Percentiles rank a stretch among this genome's conserved stretches.
These are phyloP conservation scores for Plantago elongata DNA, from an alignment of 257 asterid species.

Conservation along the genomic window DNA sequence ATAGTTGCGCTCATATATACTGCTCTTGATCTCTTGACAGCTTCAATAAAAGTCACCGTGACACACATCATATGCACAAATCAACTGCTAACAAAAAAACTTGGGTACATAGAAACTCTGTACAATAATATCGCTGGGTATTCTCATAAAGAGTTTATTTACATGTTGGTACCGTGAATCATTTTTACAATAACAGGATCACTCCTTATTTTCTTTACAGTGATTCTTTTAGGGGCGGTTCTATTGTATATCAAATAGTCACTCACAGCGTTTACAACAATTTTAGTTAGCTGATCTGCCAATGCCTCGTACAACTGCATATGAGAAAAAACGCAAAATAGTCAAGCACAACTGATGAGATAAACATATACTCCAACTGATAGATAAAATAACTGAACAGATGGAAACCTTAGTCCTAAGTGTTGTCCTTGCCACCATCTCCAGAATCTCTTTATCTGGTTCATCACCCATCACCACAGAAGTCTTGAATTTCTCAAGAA, in stretches of 20 bases:
- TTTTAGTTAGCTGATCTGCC: slow-evolving; percentile 92
- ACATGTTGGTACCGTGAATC: no score
- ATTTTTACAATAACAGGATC: no score
- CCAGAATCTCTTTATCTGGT: slow-evolving; percentile 92
- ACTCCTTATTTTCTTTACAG: no score
- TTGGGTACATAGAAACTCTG: not conserved
- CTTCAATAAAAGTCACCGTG: not conserved
- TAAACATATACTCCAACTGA: not conserved
- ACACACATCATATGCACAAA: not conserved
- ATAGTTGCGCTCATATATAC: not conserved
- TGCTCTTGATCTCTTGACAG: not conserved
- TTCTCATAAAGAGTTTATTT: no score
- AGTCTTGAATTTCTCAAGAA: slow-evolving; percentile 90
- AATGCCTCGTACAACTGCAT: slow-evolving; percentile 79
- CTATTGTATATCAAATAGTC: slow-evolving; percentile 7
- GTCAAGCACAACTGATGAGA: slow-evolving; percentile 11
- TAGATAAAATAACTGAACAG: slow-evolving; percentile 16
- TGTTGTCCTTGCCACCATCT: slow-evolving; percentile 97
- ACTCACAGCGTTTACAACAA: slow-evolving; percentile 85
- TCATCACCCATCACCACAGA: slow-evolving; percentile 88
- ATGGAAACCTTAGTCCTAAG: slow-evolving; percentile 80
- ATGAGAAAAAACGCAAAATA: slow-evolving; percentile 16
- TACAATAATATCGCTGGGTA: no score
- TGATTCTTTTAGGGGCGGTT: no score
- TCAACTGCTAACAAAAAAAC: not conserved